A percentile compares a stretch with the other conserved stretches of the same genome.
phyloP scores from a whole-genome alignment of 495 filamentous ascomycete genomes.

The Penicillium egyptiacum region DNA sequence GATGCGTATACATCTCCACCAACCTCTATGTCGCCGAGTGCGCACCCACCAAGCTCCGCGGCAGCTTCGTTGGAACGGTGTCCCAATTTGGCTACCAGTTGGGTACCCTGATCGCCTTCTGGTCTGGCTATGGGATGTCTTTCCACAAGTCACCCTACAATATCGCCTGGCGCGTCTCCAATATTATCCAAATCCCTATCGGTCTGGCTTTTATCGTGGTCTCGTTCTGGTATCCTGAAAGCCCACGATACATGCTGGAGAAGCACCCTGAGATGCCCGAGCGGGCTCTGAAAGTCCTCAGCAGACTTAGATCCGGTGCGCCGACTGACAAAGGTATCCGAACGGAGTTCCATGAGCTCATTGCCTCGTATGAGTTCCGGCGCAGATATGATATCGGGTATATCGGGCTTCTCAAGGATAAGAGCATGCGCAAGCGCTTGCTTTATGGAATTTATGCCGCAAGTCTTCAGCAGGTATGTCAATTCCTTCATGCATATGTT shows the following conservation, averaged over 20 bases:
- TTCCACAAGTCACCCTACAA: constrained; percentile 39
- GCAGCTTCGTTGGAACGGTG: constrained; percentile 39
- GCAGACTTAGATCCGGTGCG: constrained; percentile 30
- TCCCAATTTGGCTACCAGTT: constrained; percentile 31
- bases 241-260: constrained; percentile 36
- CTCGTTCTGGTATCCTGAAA: constrained; percentile 39
- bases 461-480: constrained; percentile 32
- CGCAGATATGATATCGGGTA: constrained; percentile 30
- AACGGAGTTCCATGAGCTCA: constrained; percentile 38
- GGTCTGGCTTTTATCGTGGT: constrained; percentile 35
- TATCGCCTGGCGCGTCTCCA: constrained; percentile 41
- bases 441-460: constrained; percentile 37
- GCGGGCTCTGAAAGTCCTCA: constrained; percentile 27
- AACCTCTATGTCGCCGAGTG: constrained; percentile 43
- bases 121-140: constrained; percentile 44
- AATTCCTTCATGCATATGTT: not conserved
- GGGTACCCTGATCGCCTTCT: constrained; percentile 40
- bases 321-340: constrained; percentile 31
- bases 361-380: constrained; percentile 35
- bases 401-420: constrained; percentile 30
- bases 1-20: constrained; percentile 40
- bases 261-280: constrained; percentile 38
- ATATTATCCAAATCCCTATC: constrained; percentile 38
- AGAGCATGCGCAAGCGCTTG: constrained; percentile 38
- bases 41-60: constrained; percentile 33